Percentiles rank a stretch among this genome's conserved stretches.
Conservation (phyloP, 2,329 filamentous ascomycete species). For the Fusarium acutatum region DNA sequence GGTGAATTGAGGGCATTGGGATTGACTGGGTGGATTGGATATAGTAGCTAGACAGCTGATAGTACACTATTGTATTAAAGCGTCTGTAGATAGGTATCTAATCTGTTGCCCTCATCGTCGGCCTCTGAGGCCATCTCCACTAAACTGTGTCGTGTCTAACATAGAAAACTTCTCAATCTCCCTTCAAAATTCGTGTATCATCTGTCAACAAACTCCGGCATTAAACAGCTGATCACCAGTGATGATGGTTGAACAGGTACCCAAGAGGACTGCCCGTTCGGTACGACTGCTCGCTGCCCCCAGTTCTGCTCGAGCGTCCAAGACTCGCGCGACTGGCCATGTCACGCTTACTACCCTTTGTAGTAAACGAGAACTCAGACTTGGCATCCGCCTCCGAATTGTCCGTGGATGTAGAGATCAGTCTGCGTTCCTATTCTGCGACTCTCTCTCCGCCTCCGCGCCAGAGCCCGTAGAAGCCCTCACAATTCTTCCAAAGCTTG, state of each 20-base stretch:
- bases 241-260: not conserved
- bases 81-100: slow-evolving; percentile 13
- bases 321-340: not conserved
- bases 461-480: slow-evolving; percentile 72
- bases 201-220: not conserved
- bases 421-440: slow-evolving; percentile 48
- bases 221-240: not conserved
- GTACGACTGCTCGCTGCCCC: not conserved
- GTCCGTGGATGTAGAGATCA: slow-evolving; percentile 26
- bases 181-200: not conserved
- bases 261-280: not conserved
- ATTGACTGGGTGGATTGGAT: too few species aligned
- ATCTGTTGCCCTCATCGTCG: slow-evolving; percentile 4
- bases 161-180: slow-evolving; percentile 17
- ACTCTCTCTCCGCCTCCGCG: slow-evolving; percentile 56
- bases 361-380: not conserved
- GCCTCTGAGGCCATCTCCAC: slow-evolving; percentile 25
- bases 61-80: slow-evolving; percentile 28
- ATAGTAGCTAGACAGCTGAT: not conserved
- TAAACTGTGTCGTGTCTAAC: slow-evolving; percentile 27
- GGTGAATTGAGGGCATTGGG: not conserved
- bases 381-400: slow-evolving; percentile 3
- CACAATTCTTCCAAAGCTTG: slow-evolving; percentile 84
- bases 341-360: slow-evolving; percentile 20
- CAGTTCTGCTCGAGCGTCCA: not conserved